Evolutionary conservation across 2,329 filamentous ascomycete species (phyloP), one percentile per base, ranked within the genome.

Genomic region (Alternaria dauci): DNA sequence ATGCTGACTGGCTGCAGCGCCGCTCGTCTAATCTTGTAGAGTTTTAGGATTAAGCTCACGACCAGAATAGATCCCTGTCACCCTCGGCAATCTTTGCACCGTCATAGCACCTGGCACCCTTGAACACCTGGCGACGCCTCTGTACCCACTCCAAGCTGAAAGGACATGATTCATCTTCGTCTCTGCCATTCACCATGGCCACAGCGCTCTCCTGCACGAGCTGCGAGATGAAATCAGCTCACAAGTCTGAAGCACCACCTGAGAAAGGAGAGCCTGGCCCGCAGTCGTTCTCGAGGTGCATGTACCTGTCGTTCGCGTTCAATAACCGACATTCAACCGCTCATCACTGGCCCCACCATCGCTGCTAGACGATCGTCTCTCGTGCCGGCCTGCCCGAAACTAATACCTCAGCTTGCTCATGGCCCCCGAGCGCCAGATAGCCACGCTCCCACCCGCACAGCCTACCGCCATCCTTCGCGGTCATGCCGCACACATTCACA

Each of bases 401-500:
- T 42, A 52, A 61, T 59, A 75, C 71, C 63, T 68, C 72, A 69
- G 63, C 61, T 55, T 60, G 57, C 63, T 55, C 64, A 77, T 76
- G 73, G 68, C 70, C 52, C 43, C 63, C 39, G 70, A 74, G 60
- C 68, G 61, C 61, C 74, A 74, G 57, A 53, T 71, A 16, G 63
- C 76, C 42, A 48, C 68, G 32, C 75, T 75, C 30, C 81, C 83
- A 36, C 84, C 86, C 34, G 82, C 86, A 23, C 86, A 86, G 54
- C 88, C 88, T 52, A 79, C 80, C 46, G 90, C 90, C 75, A 88
- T 98, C 60, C 86, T 99, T 38, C 91, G 95, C 65, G 95, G 95
- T 53, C 95, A 98, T 81, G 86, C 87, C 55, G 85, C 91, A 0
- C 89, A 93, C 66, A 89, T 97, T 48, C 93, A 97, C 75, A 87